Evolutionary conservation across 2,329 filamentous ascomycete genomes (phyloP).

Genomic region (Colletotrichum abscissum): DNA sequence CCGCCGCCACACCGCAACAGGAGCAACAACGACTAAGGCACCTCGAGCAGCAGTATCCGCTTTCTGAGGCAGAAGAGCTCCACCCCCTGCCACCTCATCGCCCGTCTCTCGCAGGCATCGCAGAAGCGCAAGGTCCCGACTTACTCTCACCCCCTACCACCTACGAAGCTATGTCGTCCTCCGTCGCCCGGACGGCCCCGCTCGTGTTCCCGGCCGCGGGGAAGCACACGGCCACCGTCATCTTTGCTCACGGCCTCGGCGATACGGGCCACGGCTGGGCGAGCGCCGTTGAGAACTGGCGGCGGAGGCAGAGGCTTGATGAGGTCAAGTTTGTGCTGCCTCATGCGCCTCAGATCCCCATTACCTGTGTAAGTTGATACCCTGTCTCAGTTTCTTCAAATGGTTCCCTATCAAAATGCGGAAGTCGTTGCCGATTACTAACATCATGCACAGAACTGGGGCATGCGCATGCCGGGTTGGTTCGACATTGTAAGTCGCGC

Average conservation of each 20-base stretch:
- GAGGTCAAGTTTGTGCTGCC: conserved; percentile 96
- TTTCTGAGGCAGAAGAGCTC: not conserved
- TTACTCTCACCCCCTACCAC: not conserved
- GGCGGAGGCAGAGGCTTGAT: conserved; percentile 80
- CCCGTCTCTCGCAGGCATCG: conserved; percentile 1
- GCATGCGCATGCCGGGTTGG: conserved; percentile 88
- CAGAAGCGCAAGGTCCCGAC: not conserved
- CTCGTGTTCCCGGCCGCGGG: conserved; percentile 83
- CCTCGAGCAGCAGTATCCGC: not conserved
- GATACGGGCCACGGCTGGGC: conserved; percentile 86
- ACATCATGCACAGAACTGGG: conserved; percentile 68
- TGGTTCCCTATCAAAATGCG: no score
- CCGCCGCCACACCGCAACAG: not conserved
- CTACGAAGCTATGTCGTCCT: conserved; percentile 18
- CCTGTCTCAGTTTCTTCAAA: not conserved
- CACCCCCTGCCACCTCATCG: not conserved
- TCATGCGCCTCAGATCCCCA: conserved; percentile 86
- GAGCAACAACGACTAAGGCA: not conserved
- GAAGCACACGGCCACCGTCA: conserved; percentile 92
- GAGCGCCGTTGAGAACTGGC: conserved; percentile 87
- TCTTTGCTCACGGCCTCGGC: conserved; percentile 92
- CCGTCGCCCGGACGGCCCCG: conserved; percentile 50
- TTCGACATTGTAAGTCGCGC: conserved; percentile 75
- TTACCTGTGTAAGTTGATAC: conserved; percentile 74
- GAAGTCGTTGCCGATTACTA: not conserved